phyloP scores from a whole-genome alignment of 208 protist species.

The Crithidia fasciculata region DNA sequence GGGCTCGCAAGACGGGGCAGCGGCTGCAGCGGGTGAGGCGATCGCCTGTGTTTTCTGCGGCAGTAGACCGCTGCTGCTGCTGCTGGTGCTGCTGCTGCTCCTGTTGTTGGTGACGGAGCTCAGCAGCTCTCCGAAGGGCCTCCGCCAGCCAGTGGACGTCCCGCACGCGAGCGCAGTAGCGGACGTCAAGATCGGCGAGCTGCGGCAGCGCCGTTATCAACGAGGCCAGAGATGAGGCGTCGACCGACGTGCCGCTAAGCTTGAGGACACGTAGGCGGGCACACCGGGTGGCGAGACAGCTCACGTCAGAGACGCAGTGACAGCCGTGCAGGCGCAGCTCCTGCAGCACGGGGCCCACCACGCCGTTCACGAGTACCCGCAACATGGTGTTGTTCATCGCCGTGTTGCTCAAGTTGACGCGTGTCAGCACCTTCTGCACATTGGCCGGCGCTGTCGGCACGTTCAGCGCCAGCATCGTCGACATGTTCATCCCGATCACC shows the following conservation, averaged over 20 bases:
- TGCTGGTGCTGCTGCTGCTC: neutral
- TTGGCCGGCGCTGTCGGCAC: slow-evolving; percentile 1
- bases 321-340: slow-evolving; percentile 14
- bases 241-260: slow-evolving; percentile 10
- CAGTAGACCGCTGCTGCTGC: neutral
- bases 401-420: slow-evolving; percentile 14
- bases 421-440: slow-evolving; percentile 7
- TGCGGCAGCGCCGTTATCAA: neutral
- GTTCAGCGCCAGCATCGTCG: slow-evolving; percentile 14
- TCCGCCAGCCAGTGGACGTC: slow-evolving; percentile 14
- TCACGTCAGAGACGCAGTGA: slow-evolving; percentile 13
- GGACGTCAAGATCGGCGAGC: slow-evolving; percentile 9
- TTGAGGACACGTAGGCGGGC: neutral
- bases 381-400: slow-evolving; percentile 20
- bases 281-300: neutral
- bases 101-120: neutral
- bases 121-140: neutral
- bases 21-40: neutral
- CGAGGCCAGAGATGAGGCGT: neutral
- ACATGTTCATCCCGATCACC: neutral
- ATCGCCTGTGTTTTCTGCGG: neutral
- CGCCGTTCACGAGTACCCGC: slow-evolving; percentile 2
- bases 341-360: neutral
- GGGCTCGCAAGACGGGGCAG: neutral
- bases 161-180: slow-evolving; percentile 8